Evolutionary conservation across 1,284 basidiomycete genomes (phyloP), one percentile per base, ranked within the genome.

Genomic region (Meripilus lineatus): DNA sequence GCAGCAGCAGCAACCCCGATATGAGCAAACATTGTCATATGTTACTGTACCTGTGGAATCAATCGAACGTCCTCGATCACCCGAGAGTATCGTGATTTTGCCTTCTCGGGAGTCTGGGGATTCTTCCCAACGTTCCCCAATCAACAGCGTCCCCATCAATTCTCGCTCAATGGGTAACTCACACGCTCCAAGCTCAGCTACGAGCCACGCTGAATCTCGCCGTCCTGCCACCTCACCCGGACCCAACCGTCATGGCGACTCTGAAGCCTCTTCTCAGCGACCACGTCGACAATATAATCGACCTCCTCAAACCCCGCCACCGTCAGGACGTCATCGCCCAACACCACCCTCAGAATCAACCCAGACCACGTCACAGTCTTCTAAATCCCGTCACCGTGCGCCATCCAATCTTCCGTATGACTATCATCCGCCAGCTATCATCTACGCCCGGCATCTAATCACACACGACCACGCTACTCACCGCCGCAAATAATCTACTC

Each of bases 401-500:
- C 54, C 48, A 34, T 51, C 58, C 17, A 52, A 57, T 7, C 55
- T 61, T 4, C 56, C 59, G 4, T 63, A 63, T 46, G 34, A 43
- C 17, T 63, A 62, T 45, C 45, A 54, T 3, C 64, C 63, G 3
- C 64, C 64, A 7, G 54, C 60, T 21, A 66, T 65, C 38, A 53
- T 65, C 24, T 65, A 66, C 44, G 63, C 63, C 1, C 63, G 0
- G 63, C 64, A 1, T 57, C 58, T 15, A 50, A 59, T 30, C 57
- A 61, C 37, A 47, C 50, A 14, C 51, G 53, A 21, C 54, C 59
- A 3, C 51, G 50, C 17, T 64, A 65, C 48, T 55, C 60, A 26
- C 63, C 63, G 13, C 64, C 64, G 15, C 49, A 58, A 6, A 63
- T 65, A 32, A 58, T 63, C 7, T 60, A 63, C 40, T 58, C 58